phyloP scores from a whole-genome alignment of 108 stramenopile species.

The Nitzschia sp. region DNA sequence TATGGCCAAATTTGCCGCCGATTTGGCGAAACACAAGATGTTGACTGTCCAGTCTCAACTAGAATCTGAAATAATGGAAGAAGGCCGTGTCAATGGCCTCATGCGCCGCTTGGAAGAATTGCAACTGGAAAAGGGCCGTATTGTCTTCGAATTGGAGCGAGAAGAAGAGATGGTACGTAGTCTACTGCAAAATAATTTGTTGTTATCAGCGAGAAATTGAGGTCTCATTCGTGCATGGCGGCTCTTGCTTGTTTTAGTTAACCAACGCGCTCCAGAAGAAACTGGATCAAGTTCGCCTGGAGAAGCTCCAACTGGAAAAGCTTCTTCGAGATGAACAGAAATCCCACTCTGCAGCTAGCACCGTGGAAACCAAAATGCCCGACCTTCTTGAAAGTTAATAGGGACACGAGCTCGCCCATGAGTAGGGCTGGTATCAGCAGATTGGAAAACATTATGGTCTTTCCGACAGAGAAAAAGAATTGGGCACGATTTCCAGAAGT shows the following conservation, averaged over 20 bases:
- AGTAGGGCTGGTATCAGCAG: no score
- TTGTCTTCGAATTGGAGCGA: constrained; percentile 47
- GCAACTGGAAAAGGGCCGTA: constrained; percentile 50
- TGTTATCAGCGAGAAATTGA: background rate
- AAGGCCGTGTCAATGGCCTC: constrained; percentile 43
- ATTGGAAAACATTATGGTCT: no score
- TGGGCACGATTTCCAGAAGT: background rate
- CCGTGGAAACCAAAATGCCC: no score
- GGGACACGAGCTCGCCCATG: no score
- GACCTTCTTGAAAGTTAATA: no score
- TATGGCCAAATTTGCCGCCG: constrained; percentile 24
- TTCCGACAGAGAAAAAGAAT: no score
- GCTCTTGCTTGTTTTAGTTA: no score
- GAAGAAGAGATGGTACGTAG: constrained; percentile 58
- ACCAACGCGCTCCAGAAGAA: constrained; percentile 50
- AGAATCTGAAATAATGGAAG: constrained; percentile 50
- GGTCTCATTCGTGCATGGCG: background rate
- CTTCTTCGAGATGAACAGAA: constrained; percentile 37
- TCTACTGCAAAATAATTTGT: background rate
- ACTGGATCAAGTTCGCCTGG: constrained; percentile 36
- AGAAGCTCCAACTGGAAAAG: constrained; percentile 41
- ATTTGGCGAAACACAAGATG: constrained; percentile 30
- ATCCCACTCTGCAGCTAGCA: constrained; percentile 14
- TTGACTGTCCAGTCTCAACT: constrained; percentile 36
- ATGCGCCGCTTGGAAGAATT: constrained; percentile 42